These are phyloP conservation scores for Micromonas pusilla DNA, from an alignment of 139 green algal genomes.

Conservation along the genomic window DNA sequence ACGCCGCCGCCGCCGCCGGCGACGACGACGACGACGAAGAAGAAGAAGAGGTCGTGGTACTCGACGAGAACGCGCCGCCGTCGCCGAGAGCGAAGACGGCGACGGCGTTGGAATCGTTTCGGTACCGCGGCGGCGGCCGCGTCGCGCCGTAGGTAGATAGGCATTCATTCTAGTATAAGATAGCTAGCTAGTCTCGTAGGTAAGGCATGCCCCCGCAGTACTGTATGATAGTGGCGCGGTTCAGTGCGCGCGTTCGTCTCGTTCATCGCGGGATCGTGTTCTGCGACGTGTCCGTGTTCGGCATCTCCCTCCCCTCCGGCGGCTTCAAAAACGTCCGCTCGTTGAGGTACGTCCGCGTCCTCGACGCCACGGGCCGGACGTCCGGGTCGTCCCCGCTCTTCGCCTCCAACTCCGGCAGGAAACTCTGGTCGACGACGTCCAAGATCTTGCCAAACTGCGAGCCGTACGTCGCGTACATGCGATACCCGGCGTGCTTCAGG, in stretches of 20 bases:
- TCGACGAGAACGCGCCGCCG: no score
- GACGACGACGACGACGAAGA: background rate
- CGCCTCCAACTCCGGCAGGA: conserved; percentile 28
- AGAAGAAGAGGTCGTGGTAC: no score
- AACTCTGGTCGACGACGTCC: conserved; percentile 29
- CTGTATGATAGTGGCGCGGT: background rate
- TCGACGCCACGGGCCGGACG: conserved; percentile 23
- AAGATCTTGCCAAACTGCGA: conserved; percentile 40
- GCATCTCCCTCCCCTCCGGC: conserved; percentile 21
- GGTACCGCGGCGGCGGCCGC: no score
- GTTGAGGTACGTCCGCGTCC: conserved; percentile 38
- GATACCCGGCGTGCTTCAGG: conserved; percentile 43
- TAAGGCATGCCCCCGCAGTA: no score
- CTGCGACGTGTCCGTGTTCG: conserved; percentile 14
- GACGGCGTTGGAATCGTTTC: background rate
- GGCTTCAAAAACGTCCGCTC: conserved; percentile 9
- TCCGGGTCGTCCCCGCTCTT: conserved; percentile 39
- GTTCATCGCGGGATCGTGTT: background rate
- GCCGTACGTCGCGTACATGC: conserved; percentile 28
- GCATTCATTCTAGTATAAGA: no score
- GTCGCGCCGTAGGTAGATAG: no score
- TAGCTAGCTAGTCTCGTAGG: no score
- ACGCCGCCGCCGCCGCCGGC: no score
- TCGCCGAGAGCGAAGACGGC: background rate
- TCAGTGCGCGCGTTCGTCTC: background rate